These are phyloP conservation scores for Curvularia eragrostidis DNA, from an alignment of 2,329 filamentous ascomycete species.

Conservation along the genomic window DNA sequence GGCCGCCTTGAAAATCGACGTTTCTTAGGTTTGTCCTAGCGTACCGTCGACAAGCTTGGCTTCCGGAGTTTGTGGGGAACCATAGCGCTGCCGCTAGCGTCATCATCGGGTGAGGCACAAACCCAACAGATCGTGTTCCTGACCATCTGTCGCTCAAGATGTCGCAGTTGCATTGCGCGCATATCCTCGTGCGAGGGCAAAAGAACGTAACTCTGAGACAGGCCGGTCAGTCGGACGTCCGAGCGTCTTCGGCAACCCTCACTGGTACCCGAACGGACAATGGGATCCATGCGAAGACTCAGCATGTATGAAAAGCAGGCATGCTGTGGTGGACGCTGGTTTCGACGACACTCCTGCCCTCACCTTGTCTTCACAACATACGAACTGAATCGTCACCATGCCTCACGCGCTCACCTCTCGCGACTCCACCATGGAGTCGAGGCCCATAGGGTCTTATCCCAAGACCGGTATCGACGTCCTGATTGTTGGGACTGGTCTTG, in stretches of 20 bases:
- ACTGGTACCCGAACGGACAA: constrained; percentile 32
- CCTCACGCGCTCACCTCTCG: constrained; percentile 54
- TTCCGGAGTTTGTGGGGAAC: constrained; percentile 43
- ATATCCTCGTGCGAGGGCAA: constrained; percentile 3
- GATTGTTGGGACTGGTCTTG: constrained; percentile 50
- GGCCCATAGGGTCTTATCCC: constrained; percentile 61
- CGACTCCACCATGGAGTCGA: constrained; percentile 56
- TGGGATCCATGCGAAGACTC: constrained; percentile 12
- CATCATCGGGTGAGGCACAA: constrained; percentile 25
- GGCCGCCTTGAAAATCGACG: constrained; percentile 16
- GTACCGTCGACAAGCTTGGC: constrained; percentile 24
- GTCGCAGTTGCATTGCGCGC: constrained; percentile 18
- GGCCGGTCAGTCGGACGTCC: constrained; percentile 24
- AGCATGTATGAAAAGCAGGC: constrained; percentile 24
- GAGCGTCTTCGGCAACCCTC: constrained; percentile 28
- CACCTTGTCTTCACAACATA: constrained; percentile 6
- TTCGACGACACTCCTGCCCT: constrained; percentile 11
- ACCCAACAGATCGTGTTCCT: constrained; percentile 18
- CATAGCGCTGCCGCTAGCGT: constrained; percentile 29
- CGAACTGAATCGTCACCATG: constrained; percentile 29
- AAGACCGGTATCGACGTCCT: constrained; percentile 51
- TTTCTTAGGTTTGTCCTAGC: constrained; percentile 15
- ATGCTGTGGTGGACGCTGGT: constrained; percentile 3
- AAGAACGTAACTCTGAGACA: constrained; percentile 17
- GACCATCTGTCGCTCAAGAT: constrained; percentile 19